These are phyloP conservation scores for Myxozyma monticola DNA, from an alignment of 805 yeast species.

Conservation along the genomic window DNA sequence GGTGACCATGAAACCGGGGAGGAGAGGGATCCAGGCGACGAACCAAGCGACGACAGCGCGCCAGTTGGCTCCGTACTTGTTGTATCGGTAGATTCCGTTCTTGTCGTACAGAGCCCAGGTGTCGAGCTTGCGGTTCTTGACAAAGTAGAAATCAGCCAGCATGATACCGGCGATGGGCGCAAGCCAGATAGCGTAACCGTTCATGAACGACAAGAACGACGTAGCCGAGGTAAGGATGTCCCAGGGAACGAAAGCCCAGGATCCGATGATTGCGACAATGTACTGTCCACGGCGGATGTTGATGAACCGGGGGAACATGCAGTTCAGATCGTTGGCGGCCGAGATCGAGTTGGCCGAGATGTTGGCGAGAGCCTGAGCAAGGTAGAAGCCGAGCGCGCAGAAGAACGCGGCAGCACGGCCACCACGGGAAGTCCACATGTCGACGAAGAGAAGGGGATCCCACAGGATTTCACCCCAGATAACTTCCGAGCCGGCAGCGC, in stretches of 20 bases:
- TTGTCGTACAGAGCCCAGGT: constrained; percentile 46
- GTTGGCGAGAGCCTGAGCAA: constrained; percentile 78
- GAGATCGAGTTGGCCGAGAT: constrained; percentile 58
- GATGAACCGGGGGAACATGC: constrained; percentile 48
- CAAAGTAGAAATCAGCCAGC: constrained; percentile 43
- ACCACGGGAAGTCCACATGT: constrained; percentile 46
- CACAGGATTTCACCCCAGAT: constrained; percentile 46
- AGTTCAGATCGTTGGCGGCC: constrained; percentile 51
- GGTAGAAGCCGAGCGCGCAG: constrained; percentile 65
- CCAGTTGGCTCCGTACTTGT: constrained; percentile 46
- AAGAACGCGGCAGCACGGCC: constrained; percentile 80
- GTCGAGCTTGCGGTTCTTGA: constrained; percentile 45
- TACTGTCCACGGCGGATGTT: constrained; percentile 63
- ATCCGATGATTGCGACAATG: constrained; percentile 70
- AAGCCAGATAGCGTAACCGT: constrained; percentile 80
- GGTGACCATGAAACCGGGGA: constrained; percentile 27
- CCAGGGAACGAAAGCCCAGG: constrained; percentile 78
- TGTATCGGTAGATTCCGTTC: constrained; percentile 47
- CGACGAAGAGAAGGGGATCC: constrained; percentile 49
- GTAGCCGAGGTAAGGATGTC: constrained; percentile 66
- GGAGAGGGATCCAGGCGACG: constrained; percentile 32
- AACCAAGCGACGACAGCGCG: constrained; percentile 46
- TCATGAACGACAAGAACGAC: constrained; percentile 73
- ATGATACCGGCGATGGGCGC: constrained; percentile 81
- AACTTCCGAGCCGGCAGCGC: constrained; percentile 37